Evolutionary conservation across 257 asterid species (phyloP).

Genomic region (Nicotiana knightiana): DNA sequence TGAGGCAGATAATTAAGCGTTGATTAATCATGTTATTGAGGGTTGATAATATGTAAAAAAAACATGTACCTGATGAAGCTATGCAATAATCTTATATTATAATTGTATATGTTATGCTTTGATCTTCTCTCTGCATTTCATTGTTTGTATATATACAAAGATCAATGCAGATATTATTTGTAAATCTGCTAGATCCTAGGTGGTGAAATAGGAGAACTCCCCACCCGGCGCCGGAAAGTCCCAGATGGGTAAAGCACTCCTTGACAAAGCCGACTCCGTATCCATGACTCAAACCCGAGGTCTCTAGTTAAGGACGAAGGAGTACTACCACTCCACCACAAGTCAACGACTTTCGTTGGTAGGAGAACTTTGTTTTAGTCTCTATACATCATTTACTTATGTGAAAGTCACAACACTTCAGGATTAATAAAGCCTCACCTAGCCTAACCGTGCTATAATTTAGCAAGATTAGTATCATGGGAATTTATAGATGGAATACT

Average conservation of each 20-base stretch:
- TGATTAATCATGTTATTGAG: background rate
- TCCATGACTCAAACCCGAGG: too few species aligned
- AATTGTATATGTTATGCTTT: background rate
- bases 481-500: too few species aligned
- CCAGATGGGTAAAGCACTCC: too few species aligned
- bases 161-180: background rate
- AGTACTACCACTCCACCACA: too few species aligned
- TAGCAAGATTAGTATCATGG: background rate
- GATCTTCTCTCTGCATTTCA: background rate
- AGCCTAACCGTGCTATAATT: too few species aligned
- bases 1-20: constrained; percentile 12
- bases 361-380: background rate
- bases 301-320: too few species aligned
- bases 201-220: background rate
- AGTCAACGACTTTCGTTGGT: too few species aligned
- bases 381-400: background rate
- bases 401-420: too few species aligned
- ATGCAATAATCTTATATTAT: background rate
- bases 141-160: background rate
- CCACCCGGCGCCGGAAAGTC: too few species aligned
- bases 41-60: constrained; percentile 1
- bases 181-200: background rate
- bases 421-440: too few species aligned
- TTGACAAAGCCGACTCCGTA: too few species aligned
- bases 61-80: background rate